Evolutionary conservation across 1,139 yeast species (phyloP), one percentile per base, ranked within the genome.

Genomic region (Meyerozyma elateridarum): DNA sequence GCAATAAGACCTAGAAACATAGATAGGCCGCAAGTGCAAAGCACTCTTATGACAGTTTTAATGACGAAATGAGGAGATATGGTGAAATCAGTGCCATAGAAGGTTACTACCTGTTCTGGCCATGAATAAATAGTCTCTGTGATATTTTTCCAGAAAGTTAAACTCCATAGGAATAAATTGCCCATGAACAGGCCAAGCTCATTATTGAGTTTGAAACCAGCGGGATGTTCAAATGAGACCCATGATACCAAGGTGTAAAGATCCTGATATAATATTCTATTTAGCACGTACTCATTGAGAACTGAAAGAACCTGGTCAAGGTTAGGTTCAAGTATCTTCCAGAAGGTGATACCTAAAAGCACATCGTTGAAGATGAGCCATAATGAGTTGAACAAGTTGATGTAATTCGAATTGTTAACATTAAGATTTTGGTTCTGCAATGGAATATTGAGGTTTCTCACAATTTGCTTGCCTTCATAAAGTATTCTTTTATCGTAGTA

Each of bases 361-460:
- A 85, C 55, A 51, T 93, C 98, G 54, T 91, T 89, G 7, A 80
- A 56, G 1, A 87, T 79, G 12, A 93, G 63, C 97, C 98, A 93
- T 2, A 88, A 46, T 1, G 91, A 81, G 49, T 93, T 93, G 61
- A 87, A 87, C 41, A 91, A 74, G 37, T 88, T 74, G 46, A 91
- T 89, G 51, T 91, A 93, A 53, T 89, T 95, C 30, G 76, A 81
- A 41, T 69, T 69, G 37, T 64, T 64, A 38, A 67, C 60, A 41
- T 69, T 68, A 36, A 65, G 47, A 36, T 62, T 55, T 9, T 59
- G 53, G 40, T 67, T 67, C 35, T 59, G 57, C 7, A 56, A 49
- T 1, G 72, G 71, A 15, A 66, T 46, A 15, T 61, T 54, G 25
- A 68, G 48, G 22, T 49, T 35, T 25, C 51, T 40, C 20, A 55